Base-by-base conservation (phyloP, 2,329 filamentous ascomycete genomes). In the Incumbomyces delicatus region DNA sequence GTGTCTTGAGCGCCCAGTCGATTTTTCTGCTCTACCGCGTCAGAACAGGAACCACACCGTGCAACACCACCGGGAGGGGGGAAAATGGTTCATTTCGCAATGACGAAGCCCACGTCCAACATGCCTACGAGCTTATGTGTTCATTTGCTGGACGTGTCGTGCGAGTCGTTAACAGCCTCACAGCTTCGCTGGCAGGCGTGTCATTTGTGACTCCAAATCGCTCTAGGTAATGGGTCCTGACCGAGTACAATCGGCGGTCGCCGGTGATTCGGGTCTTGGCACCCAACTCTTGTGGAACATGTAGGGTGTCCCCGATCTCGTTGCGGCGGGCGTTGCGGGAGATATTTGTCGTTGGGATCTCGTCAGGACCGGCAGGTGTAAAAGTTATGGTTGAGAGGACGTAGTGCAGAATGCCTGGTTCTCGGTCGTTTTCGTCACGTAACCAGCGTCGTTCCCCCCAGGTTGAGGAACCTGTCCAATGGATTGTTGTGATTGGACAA, bases 401-500 rank as follows among this genome's bases (percentile, higher is more conserved):
- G 47, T 73, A 75, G 17, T 72, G 63, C 7, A 76, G 60, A 13
- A 55, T 56, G 3, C 63, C 61, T 0, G 60, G 57, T 14, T 59
- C 54, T 4, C 12, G n/a, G 31, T 44, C 41, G 0, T 59, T 58
- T 54, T 73, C 70, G 50, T 76, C 72, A 1, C 69, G 62, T 1
- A 62, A 8, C 66, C 70, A 74, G 6, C 64, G 59, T 22, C 51
- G 1, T 0, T 52, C 41, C 4, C 64, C 54, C 63, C 71, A 68
- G 1, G 61, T 64, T n/a, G 70, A 69, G 11, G 63, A 63, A 0
- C 73, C 73, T 1, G 57, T 66, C 73, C 73, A 76, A 10, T 6
- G n/a, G 18, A 22, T 14, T 17, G 41, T 18, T n/a, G 41, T 36
- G 34, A 20, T 16, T 16, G n/a, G 22, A 12, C 3, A 16, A 16